A percentile compares a stretch with the other conserved stretches of the same genome.
Conservation (phyloP, 1,139 yeast genomes). For the Hyphopichia buzzinii region DNA sequence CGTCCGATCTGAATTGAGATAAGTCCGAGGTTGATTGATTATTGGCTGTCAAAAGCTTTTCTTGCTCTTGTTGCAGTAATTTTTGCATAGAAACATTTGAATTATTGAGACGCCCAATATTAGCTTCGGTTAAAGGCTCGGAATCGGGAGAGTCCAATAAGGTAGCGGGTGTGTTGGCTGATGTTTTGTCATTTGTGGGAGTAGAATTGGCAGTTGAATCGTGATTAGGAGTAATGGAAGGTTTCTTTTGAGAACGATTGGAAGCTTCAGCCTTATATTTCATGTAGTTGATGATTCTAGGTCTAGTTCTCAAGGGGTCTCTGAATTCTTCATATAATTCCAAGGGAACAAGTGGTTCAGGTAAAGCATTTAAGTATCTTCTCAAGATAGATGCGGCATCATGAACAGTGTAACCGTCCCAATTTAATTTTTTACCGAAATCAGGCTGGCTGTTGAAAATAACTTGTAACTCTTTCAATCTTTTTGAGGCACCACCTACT, state of each 20-base stretch:
- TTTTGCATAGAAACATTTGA: background rate
- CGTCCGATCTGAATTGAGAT: constrained; percentile 6
- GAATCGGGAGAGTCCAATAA: constrained; percentile 16
- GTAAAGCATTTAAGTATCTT: constrained; percentile 80
- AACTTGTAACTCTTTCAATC: constrained; percentile 82
- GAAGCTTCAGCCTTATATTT: constrained; percentile 52
- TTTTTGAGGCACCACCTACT: constrained; percentile 86
- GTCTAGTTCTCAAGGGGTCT: constrained; percentile 64
- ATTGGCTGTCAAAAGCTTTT: background rate
- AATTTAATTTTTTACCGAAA: constrained; percentile 80
- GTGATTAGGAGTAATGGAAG: background rate
- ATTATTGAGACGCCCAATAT: constrained; percentile 24
- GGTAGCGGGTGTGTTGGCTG: constrained; percentile 6
- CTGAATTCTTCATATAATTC: constrained; percentile 76
- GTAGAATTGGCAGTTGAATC: background rate
- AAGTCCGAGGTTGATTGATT: background rate
- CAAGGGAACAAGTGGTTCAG: constrained; percentile 89
- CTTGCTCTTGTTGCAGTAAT: constrained; percentile 4
- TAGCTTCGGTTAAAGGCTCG: constrained; percentile 32
- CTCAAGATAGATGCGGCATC: constrained; percentile 92
- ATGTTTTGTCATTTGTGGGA: background rate
- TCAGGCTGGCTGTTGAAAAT: constrained; percentile 84
- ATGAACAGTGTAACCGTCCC: constrained; percentile 97
- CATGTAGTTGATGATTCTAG: constrained; percentile 61
- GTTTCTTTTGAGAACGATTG: constrained; percentile 18